phyloP scores from a whole-genome alignment of 495 filamentous ascomycete genomes.

The Thozetella sp. region DNA sequence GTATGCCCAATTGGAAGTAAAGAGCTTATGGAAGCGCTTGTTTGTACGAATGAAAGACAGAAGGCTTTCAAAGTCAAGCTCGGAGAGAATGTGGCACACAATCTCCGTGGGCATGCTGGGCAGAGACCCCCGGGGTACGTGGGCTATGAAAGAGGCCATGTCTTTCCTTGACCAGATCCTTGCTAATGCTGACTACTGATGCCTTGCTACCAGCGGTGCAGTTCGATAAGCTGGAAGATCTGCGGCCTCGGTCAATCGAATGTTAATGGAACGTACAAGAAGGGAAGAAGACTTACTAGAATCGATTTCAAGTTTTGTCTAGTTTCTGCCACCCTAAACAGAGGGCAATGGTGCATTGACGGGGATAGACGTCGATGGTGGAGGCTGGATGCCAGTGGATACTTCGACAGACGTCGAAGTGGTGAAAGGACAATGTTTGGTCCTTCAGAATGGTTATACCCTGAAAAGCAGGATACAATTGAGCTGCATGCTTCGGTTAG shows the following conservation, averaged over 20 bases:
- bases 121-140: background rate
- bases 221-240: background rate
- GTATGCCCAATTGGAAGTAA: conserved; percentile 17
- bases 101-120: conserved; percentile 25
- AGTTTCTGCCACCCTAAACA: background rate
- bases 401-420: background rate
- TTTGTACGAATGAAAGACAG: conserved; percentile 18
- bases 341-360: background rate
- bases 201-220: background rate
- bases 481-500: no score
- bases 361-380: background rate
- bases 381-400: background rate
- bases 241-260: background rate
- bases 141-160: background rate
- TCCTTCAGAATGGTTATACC: no score
- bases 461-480: no score
- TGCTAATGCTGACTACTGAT: background rate
- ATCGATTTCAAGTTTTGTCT: background rate
- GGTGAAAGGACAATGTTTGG: no score
- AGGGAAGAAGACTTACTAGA: background rate
- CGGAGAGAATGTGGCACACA: conserved; percentile 29
- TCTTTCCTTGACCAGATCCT: background rate
- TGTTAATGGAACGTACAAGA: background rate
- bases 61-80: conserved; percentile 24
- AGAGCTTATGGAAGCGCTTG: conserved; percentile 16